Evolutionary conservation across 2,329 filamentous ascomycete species (phyloP).

Genomic region (Epicoccum sorghinum): DNA sequence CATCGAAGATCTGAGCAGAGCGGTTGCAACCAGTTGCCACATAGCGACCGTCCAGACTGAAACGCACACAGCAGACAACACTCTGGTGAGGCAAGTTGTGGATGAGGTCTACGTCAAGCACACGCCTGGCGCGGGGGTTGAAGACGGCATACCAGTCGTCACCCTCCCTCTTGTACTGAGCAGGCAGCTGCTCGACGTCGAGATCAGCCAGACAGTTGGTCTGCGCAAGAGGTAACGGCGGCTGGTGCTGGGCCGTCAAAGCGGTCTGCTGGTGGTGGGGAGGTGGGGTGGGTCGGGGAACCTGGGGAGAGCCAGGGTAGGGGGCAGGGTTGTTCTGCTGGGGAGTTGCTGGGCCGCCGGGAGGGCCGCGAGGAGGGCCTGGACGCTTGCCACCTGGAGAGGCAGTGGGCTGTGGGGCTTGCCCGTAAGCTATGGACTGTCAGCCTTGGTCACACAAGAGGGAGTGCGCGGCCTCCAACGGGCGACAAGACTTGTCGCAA

Average conservation of each 20-base stretch:
- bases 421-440: constrained; percentile 69
- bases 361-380: constrained; percentile 65
- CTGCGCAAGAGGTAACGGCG: constrained; percentile 56
- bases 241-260: constrained; percentile 19
- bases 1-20: constrained; percentile 99
- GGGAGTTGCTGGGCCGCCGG: constrained; percentile 77
- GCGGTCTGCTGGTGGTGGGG: constrained; percentile 49
- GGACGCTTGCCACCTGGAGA: constrained; percentile 83
- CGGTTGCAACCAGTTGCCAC: constrained; percentile 97
- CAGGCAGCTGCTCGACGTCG: constrained; percentile 82
- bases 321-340: constrained; percentile 89
- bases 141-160: constrained; percentile 97
- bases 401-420: constrained; percentile 81
- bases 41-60: constrained; percentile 93
- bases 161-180: constrained; percentile 86
- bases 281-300: constrained; percentile 76
- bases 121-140: constrained; percentile 87
- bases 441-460: constrained; percentile 7
- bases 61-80: constrained; percentile 96
- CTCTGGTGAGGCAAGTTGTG: constrained; percentile 94
- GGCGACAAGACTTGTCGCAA: constrained; percentile 1
- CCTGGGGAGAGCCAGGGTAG: constrained; percentile 86
- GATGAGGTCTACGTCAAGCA: constrained; percentile 90
- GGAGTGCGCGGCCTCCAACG: neutral
- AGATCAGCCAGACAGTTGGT: constrained; percentile 81